phyloP scores from a whole-genome alignment of 78 protist genomes.

The Chrysochromulina parva region DNA sequence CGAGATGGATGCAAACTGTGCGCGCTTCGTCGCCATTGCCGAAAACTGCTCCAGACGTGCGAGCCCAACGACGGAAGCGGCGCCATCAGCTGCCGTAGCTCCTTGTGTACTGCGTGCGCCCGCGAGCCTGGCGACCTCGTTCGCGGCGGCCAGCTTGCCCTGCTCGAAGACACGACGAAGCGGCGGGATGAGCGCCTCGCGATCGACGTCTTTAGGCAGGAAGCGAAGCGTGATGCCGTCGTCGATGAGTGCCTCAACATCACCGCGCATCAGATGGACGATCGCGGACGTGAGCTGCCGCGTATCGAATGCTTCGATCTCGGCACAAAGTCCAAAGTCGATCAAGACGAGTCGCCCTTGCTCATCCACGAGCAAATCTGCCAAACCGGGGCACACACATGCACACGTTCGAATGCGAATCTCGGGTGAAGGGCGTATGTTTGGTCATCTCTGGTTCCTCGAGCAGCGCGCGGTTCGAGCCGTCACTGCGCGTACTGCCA shows the following conservation, averaged over 20 bases:
- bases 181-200: not conserved
- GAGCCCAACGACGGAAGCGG: too few relatives aligned
- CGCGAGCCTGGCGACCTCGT: too few relatives aligned
- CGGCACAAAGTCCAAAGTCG: slow-evolving; percentile 3
- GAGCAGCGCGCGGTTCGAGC: too few relatives aligned
- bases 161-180: not conserved
- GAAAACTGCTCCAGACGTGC: too few relatives aligned
- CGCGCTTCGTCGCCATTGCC: not conserved
- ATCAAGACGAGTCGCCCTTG: not conserved
- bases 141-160: not conserved
- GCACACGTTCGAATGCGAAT: too few relatives aligned
- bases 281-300: not conserved
- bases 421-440: too few relatives aligned
- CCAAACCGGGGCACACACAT: too few relatives aligned
- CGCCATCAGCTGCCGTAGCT: too few relatives aligned
- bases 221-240: not conserved
- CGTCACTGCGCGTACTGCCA: not conserved
- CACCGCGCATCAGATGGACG: not conserved
- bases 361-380: not conserved
- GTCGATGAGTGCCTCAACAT: not conserved
- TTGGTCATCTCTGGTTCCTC: too few relatives aligned
- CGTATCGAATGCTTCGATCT: not conserved
- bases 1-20: not conserved
- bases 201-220: not conserved
- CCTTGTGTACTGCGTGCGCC: too few relatives aligned